Evolutionary conservation across 805 yeast species (phyloP).

Genomic region (Dipodascus geniculatus): DNA sequence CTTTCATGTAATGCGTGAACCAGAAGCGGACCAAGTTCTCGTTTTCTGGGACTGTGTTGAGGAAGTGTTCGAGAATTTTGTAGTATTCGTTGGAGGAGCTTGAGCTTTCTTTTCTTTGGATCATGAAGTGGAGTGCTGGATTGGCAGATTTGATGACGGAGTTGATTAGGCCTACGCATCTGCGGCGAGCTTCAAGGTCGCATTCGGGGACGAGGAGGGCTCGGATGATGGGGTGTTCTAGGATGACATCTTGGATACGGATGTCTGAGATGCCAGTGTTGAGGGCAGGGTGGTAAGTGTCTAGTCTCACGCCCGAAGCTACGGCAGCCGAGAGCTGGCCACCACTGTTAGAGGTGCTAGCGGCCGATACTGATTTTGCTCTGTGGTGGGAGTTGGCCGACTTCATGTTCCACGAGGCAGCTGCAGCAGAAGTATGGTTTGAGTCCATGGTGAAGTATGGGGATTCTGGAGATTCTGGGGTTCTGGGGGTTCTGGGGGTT

Average conservation of each 20-base stretch:
- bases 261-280: constrained; percentile 20
- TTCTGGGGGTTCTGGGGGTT: too few relatives aligned
- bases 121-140: constrained; percentile 17
- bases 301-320: constrained; percentile 12
- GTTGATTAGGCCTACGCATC: constrained; percentile 14
- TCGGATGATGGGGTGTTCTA: constrained; percentile 20
- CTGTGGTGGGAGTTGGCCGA: neutral
- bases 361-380: neutral
- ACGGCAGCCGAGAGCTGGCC: constrained; percentile 1
- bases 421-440: neutral
- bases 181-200: constrained; percentile 19
- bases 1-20: constrained; percentile 15
- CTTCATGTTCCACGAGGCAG: neutral
- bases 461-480: too few relatives aligned
- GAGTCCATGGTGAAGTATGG: neutral
- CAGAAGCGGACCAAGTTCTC: constrained; percentile 16
- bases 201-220: constrained; percentile 18
- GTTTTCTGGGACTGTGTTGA: constrained; percentile 5
- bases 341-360: neutral
- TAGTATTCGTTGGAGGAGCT: neutral
- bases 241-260: constrained; percentile 20
- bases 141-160: constrained; percentile 17
- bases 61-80: neutral
- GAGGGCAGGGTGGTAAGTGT: constrained; percentile 18
- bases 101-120: constrained; percentile 12